Percentiles rank a stretch among this genome's conserved stretches.
These are phyloP conservation scores for Dendrobium chrysotoxum DNA, from an alignment of 106 monocot species.

Conservation along the genomic window DNA sequence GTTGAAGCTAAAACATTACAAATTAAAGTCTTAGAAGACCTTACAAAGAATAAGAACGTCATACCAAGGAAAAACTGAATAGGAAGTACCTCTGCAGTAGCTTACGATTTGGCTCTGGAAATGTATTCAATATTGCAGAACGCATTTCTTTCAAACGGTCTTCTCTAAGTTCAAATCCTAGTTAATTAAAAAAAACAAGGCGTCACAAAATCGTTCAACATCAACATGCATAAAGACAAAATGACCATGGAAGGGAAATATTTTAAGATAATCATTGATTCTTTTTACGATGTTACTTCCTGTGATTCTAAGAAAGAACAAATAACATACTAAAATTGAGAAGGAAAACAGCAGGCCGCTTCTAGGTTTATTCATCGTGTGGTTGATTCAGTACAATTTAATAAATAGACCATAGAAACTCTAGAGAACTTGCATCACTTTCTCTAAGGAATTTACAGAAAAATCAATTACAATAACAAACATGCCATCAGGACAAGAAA, in stretches of 20 bases:
- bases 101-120: slow-evolving; percentile 95
- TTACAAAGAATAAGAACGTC: background rate
- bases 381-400: background rate
- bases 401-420: background rate
- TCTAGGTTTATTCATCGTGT: background rate
- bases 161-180: slow-evolving; percentile 79
- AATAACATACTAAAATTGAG: background rate
- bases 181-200: slow-evolving; percentile 7
- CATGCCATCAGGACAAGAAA: background rate
- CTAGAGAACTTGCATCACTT: background rate
- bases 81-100: slow-evolving; percentile 68
- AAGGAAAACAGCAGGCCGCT: background rate
- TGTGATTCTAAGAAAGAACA: background rate
- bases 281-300: background rate
- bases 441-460: background rate
- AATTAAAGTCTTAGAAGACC: background rate
- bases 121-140: slow-evolving; percentile 86
- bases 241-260: background rate
- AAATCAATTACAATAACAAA: background rate
- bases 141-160: slow-evolving; percentile 85
- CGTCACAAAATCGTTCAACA: background rate
- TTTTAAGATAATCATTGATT: background rate
- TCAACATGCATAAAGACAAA: background rate
- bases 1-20: background rate
- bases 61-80: slow-evolving; percentile 1